These are phyloP conservation scores for Clavispora asparagi DNA, from an alignment of 805 yeast species.

Conservation along the genomic window DNA sequence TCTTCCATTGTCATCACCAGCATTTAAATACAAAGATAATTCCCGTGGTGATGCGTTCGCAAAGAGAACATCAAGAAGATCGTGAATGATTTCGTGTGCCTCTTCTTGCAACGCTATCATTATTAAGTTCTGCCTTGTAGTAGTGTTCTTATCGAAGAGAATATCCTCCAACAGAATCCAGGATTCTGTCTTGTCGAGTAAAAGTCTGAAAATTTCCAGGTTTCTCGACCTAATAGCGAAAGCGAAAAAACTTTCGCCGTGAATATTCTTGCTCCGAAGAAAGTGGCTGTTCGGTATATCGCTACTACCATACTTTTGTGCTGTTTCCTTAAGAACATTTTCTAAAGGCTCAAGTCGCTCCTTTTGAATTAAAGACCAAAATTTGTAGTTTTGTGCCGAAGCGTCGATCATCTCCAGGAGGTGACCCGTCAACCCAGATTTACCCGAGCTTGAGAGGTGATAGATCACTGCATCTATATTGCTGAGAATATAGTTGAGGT, in stretches of 20 bases:
- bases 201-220: constrained; percentile 36
- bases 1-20: constrained; percentile 48
- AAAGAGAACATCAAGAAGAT: constrained; percentile 38
- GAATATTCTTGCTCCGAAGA: constrained; percentile 19
- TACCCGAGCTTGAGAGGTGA: constrained; percentile 38
- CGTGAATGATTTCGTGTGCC: constrained; percentile 40
- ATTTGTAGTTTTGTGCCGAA: constrained; percentile 44
- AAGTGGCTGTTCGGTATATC: constrained; percentile 20
- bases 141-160: constrained; percentile 53
- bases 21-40: constrained; percentile 42
- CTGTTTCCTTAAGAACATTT: constrained; percentile 10
- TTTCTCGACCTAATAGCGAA: constrained; percentile 51
- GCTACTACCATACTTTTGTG: constrained; percentile 4
- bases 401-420: constrained; percentile 34
- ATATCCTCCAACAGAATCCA: constrained; percentile 64
- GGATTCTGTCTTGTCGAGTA: constrained; percentile 41
- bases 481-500: constrained; percentile 70
- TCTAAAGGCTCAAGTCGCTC: constrained; percentile 18
- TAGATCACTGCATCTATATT: constrained; percentile 78
- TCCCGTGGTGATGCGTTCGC: constrained; percentile 43
- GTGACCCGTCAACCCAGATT: constrained; percentile 8
- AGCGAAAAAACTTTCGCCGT: constrained; percentile 71
- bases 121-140: constrained; percentile 51
- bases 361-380: constrained; percentile 48
- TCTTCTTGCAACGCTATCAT: constrained; percentile 57